These are phyloP conservation scores for Botrytis medusae DNA, from an alignment of 2,329 filamentous ascomycete species.

Conservation along the genomic window DNA sequence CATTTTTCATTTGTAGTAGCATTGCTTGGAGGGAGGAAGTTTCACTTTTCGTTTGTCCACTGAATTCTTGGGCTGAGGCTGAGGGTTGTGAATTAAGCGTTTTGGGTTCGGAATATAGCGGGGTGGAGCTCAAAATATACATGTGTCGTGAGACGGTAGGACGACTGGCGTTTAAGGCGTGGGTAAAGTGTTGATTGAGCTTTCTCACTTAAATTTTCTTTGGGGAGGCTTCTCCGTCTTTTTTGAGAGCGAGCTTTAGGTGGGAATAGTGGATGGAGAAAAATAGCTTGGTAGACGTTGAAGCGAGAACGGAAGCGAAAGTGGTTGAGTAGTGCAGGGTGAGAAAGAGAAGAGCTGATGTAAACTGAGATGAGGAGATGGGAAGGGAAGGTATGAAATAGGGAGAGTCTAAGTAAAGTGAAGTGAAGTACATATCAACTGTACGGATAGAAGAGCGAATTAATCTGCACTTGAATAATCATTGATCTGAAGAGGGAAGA, in stretches of 20 bases:
- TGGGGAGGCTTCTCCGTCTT: not conserved
- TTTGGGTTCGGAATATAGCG: slow-evolving; percentile 2
- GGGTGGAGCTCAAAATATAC: slow-evolving; percentile 12
- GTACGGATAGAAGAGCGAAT: not conserved
- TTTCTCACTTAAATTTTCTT: not conserved
- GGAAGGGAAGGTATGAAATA: not conserved
- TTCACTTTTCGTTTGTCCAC: not conserved
- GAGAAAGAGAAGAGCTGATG: not conserved
- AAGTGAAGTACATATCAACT: not conserved
- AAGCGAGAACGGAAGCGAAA: not conserved
- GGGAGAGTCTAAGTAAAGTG: not conserved
- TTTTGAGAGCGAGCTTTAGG: not conserved
- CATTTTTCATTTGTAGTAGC: not conserved
- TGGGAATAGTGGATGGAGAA: not conserved
- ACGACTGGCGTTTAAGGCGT: slow-evolving; percentile 1
- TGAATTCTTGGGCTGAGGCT: not conserved
- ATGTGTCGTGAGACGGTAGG: slow-evolving; percentile 7
- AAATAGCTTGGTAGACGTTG: not conserved
- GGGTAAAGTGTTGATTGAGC: not conserved
- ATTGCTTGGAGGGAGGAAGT: not conserved
- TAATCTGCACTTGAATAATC: not conserved
- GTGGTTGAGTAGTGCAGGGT: not conserved
- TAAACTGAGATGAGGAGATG: not conserved
- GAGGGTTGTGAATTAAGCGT: not conserved
- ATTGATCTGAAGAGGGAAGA: not conserved